Conservation (phyloP, 2,329 filamentous ascomycete genomes). For the Aspergillus ruber region DNA sequence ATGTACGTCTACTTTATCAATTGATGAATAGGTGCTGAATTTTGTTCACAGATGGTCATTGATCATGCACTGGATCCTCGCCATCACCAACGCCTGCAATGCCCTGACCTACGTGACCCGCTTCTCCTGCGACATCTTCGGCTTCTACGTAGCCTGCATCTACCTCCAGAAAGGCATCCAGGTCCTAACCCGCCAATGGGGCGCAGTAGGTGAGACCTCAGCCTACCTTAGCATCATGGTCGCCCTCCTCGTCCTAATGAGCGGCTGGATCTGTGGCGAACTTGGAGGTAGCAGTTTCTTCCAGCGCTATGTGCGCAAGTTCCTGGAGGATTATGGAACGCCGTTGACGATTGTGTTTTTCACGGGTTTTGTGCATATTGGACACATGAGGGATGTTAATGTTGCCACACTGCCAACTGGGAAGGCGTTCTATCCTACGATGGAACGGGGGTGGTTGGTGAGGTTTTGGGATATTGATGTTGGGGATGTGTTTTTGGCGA, state of each 20-base stretch:
- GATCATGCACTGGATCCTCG: constrained; percentile 76
- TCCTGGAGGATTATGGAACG: constrained; percentile 84
- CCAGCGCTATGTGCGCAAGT: constrained; percentile 67
- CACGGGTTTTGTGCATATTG: constrained; percentile 80
- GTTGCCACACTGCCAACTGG: constrained; percentile 69
- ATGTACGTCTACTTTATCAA: constrained; percentile 47
- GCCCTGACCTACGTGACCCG: constrained; percentile 81
- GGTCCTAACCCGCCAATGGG: constrained; percentile 70
- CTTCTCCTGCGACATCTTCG: constrained; percentile 90
- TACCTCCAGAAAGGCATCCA: constrained; percentile 89
- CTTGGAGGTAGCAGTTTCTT: constrained; percentile 68
- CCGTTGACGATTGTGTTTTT: constrained; percentile 80
- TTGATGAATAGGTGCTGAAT: neutral
- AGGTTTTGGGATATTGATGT: constrained; percentile 72
- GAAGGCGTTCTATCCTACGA: constrained; percentile 72
- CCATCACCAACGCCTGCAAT: constrained; percentile 80
- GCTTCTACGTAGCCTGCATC: constrained; percentile 88
- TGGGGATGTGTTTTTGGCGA: constrained; percentile 69
- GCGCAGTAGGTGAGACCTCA: constrained; percentile 51
- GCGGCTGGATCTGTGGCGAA: constrained; percentile 67
- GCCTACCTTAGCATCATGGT: constrained; percentile 72
- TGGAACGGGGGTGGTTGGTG: constrained; percentile 67
- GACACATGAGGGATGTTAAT: constrained; percentile 66
- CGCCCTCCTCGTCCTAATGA: constrained; percentile 68
- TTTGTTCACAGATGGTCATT: constrained; percentile 61